phyloP scores from a whole-genome alignment of 169 alveolate species.

The Plasmodium vivax region DNA sequence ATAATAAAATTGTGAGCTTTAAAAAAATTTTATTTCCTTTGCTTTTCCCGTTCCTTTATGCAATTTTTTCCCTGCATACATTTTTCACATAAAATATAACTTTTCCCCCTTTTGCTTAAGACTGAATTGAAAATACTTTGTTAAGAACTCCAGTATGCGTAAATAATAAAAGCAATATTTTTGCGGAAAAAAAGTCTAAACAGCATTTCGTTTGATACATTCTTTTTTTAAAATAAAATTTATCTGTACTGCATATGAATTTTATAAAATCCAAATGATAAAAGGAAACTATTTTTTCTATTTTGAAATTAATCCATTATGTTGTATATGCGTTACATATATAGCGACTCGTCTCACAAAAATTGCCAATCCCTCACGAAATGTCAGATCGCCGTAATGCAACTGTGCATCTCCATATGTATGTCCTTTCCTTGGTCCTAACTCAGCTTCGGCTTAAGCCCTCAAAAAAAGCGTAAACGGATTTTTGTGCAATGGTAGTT shows the following conservation, averaged over 20 bases:
- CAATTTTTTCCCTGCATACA: background rate
- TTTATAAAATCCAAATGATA: background rate
- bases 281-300: background rate
- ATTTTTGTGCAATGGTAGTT: background rate
- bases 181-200: background rate
- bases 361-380: background rate
- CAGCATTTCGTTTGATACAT: background rate
- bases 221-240: no score
- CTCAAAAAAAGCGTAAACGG: background rate
- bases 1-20: no score
- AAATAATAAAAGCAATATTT: background rate
- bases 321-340: background rate
- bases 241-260: background rate
- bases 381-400: background rate
- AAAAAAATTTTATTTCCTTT: no score
- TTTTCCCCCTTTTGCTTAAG: background rate
- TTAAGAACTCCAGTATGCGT: background rate
- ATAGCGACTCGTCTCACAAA: background rate
- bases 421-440: background rate
- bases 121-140: background rate
- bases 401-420: background rate
- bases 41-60: background rate
- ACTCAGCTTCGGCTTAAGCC: background rate
- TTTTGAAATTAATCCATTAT: background rate
- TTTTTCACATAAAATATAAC: background rate